Evolutionary conservation across 179 eudicot genomes (phyloP), one percentile per base, ranked within the genome.

Genomic region (Corrigiola litoralis): DNA sequence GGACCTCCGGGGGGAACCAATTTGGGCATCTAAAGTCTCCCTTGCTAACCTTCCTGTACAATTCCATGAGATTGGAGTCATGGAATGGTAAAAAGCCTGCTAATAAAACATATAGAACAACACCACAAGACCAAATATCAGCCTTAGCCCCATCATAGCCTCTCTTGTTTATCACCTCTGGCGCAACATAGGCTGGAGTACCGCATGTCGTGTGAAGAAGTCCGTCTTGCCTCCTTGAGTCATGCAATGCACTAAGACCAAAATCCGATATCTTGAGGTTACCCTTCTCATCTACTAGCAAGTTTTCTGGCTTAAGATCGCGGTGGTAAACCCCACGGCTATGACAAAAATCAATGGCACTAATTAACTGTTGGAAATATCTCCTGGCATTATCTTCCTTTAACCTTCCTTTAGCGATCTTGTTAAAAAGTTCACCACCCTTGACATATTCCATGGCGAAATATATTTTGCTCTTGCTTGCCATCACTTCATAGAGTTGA

Each of bases 71-170:
- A 71, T 90, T 90, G 0, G 77, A 33, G 48, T 90, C 95, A 20
- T 78, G 80, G 38, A 90, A 90, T 2, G 95, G 95, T 18, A 90
- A 76, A 66, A 78, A 90, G 5, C 97, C 95, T 0, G 97, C 92
- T 11, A 87, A 67, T 3, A 90, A 70, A 0, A 90, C 97, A 69
- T 80, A 90, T 0, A 90, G 67, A 8, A 90, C 81, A 6, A 88
- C 92, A 23, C 97, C 97, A 63, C 92, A 90, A 0, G 97, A 85
- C 97, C 97, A 90, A 0, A 90, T 80, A 69, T 90, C 97, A 0
- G 89, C 89, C 66, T 90, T 90, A 0, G 79, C 87, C 0, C 95
- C 95, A 9, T 87, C 89, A 29, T 90, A 90, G 0, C 97, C 97
- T 44, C 49, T 70, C 61, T 82, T 84, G 53, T 72, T 82, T 16